phyloP scores from a whole-genome alignment of 2,329 filamentous ascomycete species.

The Penicillium sclerotiorum region DNA sequence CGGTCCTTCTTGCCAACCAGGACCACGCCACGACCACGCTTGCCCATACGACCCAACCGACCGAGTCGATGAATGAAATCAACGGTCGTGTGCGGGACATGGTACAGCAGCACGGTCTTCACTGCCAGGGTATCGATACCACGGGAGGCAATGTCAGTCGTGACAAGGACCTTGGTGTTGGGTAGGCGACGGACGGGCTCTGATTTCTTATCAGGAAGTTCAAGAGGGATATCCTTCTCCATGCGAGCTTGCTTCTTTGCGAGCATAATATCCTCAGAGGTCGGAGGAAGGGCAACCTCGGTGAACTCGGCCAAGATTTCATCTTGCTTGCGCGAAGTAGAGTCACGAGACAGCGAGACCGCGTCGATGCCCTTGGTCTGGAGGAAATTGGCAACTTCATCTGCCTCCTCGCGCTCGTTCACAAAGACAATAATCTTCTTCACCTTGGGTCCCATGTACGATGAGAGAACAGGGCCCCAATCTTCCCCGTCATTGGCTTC shows the following conservation, averaged over 20 bases:
- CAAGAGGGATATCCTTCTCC: slow-evolving; percentile 45
- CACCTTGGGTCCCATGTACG: slow-evolving; percentile 56
- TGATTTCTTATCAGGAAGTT: slow-evolving; percentile 37
- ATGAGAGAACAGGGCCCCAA: slow-evolving; percentile 32
- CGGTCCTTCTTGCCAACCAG: slow-evolving; percentile 87
- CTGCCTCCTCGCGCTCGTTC: slow-evolving; percentile 89
- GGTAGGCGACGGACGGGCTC: slow-evolving; percentile 56
- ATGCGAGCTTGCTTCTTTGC: slow-evolving; percentile 32
- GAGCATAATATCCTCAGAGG: slow-evolving; percentile 37
- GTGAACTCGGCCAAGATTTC: slow-evolving; percentile 79
- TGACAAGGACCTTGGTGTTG: slow-evolving; percentile 89
- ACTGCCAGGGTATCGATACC: slow-evolving; percentile 95
- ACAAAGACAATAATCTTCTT: slow-evolving; percentile 94
- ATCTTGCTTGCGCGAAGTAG: slow-evolving; percentile 72
- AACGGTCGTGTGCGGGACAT: slow-evolving; percentile 96
- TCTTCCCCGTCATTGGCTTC: slow-evolving; percentile 40
- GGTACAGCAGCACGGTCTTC: slow-evolving; percentile 87
- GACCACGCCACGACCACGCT: slow-evolving; percentile 85
- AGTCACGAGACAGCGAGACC: slow-evolving; percentile 81
- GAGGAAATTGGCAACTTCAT: slow-evolving; percentile 78
- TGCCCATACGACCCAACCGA: slow-evolving; percentile 87
- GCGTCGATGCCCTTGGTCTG: slow-evolving; percentile 85
- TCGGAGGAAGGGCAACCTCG: slow-evolving; percentile 39
- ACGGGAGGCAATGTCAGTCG: slow-evolving; percentile 87
- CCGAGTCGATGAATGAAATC: slow-evolving; percentile 98